Conservation (phyloP, 352 stramenopile species). For the Phytopythium montanum region DNA sequence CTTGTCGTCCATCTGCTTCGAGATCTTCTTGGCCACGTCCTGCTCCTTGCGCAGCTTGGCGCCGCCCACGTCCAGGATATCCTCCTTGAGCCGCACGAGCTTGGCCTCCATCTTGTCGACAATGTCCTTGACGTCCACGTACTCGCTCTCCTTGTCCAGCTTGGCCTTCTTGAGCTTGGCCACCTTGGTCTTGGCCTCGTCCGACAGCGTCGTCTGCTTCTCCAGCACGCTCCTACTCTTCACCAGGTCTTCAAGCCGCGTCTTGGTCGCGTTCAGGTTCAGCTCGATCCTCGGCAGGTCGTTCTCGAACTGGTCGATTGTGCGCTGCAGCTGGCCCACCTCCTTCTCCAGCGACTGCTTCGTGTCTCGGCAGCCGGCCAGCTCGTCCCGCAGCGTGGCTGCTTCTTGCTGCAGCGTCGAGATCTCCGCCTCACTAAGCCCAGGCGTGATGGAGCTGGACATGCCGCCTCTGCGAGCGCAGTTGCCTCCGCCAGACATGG, state of each 20-base stretch:
- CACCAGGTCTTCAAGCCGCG: conserved; percentile 52
- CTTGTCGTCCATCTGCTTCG: conserved; percentile 84
- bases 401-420: conserved; percentile 54
- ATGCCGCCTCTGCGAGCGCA: conserved; percentile 92
- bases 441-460: conserved; percentile 63
- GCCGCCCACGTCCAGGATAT: conserved; percentile 94
- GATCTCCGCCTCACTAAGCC: conserved; percentile 62
- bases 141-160: conserved; percentile 88
- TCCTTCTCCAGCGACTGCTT: conserved; percentile 82
- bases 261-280: conserved; percentile 67
- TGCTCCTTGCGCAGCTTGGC: conserved; percentile 93
- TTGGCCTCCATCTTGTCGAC: conserved; percentile 70
- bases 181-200: conserved; percentile 86
- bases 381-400: conserved; percentile 36
- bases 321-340: conserved; percentile 74
- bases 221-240: conserved; percentile 71
- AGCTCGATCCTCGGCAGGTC: conserved; percentile 91
- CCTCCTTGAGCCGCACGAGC: conserved; percentile 91
- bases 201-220: conserved; percentile 84
- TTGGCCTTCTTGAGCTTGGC: conserved; percentile 82
- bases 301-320: conserved; percentile 88
- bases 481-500: conserved; percentile 98
- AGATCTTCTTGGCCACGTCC: conserved; percentile 79
- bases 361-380: conserved; percentile 57
- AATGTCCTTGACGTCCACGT: conserved; percentile 51